These are phyloP conservation scores for Wickerhamiella australiensis DNA, from an alignment of 805 yeast genomes.

Conservation along the genomic window DNA sequence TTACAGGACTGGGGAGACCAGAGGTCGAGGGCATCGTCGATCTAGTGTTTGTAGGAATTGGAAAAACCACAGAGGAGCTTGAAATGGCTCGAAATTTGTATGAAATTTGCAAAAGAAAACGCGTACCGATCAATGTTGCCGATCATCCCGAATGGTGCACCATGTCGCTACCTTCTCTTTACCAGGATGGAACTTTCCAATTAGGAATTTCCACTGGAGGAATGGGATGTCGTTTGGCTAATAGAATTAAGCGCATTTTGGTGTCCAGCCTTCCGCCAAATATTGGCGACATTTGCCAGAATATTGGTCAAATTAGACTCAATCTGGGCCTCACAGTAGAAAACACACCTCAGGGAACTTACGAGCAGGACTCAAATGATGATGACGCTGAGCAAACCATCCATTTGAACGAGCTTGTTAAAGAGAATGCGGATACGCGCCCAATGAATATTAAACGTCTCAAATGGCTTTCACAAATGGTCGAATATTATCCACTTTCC, in stretches of 20 bases:
- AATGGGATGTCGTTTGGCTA: conserved; percentile 78
- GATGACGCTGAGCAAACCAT: conserved; percentile 58
- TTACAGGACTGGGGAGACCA: conserved; percentile 46
- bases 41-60: conserved; percentile 47
- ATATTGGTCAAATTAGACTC: conserved; percentile 54
- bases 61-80: conserved; percentile 7
- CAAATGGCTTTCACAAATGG: conserved; percentile 79
- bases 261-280: conserved; percentile 49
- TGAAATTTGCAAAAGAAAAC: conserved; percentile 40
- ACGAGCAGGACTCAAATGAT: conserved; percentile 23
- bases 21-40: conserved; percentile 59
- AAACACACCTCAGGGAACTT: not conserved
- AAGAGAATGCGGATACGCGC: not conserved
- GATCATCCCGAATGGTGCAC: conserved; percentile 63
- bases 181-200: conserved; percentile 60
- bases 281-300: conserved; percentile 54
- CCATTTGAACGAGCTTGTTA: conserved; percentile 47
- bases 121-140: conserved; percentile 75
- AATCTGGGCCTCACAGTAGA: conserved; percentile 32
- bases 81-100: conserved; percentile 34
- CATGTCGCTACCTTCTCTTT: conserved; percentile 64
- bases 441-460: conserved; percentile 38
- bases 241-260: conserved; percentile 64
- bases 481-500: conserved; percentile 75
- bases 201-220: conserved; percentile 78